Conservation (phyloP, 1,139 yeast genomes). For the Candida dubliniensis region DNA sequence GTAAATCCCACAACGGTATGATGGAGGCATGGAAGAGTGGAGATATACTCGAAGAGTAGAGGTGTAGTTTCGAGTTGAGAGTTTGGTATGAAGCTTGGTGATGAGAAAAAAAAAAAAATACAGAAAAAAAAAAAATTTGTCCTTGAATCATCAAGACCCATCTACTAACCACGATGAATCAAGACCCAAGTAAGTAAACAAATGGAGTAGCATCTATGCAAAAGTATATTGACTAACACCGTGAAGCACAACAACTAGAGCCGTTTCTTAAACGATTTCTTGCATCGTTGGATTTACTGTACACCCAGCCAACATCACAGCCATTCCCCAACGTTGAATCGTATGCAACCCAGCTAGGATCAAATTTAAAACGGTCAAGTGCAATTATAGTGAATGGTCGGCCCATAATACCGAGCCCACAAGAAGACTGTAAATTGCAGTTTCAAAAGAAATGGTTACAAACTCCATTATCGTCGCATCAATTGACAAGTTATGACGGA, state of each 20-base stretch:
- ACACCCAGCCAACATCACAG: slow-evolving; percentile 23
- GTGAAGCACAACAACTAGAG: slow-evolving; percentile 44
- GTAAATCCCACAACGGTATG: no score
- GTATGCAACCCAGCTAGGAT: slow-evolving; percentile 52
- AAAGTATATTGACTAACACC: slow-evolving; percentile 5
- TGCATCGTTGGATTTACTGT: slow-evolving; percentile 39
- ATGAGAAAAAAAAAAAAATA: background rate
- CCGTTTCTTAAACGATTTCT: slow-evolving; percentile 44
- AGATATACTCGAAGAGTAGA: no score
- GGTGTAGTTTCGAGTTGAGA: background rate
- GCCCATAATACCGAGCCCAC: slow-evolving; percentile 49
- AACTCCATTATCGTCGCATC: slow-evolving; percentile 64
- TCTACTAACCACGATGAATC: slow-evolving; percentile 13
- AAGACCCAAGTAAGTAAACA: slow-evolving; percentile 27
- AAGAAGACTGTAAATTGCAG: slow-evolving; percentile 49
- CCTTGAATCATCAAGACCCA: background rate
- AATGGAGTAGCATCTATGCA: background rate
- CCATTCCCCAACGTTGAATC: slow-evolving; percentile 43
- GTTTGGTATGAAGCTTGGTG: background rate
- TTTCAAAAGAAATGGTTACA: slow-evolving; percentile 68
- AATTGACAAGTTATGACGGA: slow-evolving; percentile 59
- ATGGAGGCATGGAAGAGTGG: no score
- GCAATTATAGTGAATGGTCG: slow-evolving; percentile 65
- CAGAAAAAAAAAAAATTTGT: background rate
- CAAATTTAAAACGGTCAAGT: slow-evolving; percentile 43